Base-by-base conservation (phyloP, 352 stramenopile species). In the Pythium insidiosum region DNA sequence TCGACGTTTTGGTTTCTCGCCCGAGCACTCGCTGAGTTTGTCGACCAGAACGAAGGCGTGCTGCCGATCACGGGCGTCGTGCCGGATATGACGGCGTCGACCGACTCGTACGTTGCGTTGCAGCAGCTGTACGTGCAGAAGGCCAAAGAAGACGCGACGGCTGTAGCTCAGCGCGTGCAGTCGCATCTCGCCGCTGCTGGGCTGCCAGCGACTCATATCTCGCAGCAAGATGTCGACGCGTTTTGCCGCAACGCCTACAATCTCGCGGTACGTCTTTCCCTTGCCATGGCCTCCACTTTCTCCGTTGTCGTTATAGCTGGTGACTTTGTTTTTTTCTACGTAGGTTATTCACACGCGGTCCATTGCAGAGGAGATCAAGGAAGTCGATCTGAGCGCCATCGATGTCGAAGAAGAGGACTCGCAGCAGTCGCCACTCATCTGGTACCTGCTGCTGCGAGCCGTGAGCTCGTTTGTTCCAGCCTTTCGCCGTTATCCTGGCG, bases 81-180 rank as follows among this genome's bases (percentile, higher is more conserved):
- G 21, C 96, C 95, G 0, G 96, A 99, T 49, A 98, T 99, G 94
- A 98, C 95, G 6, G 83, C 90, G 12, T 94, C 93, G 10, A 98
- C 95, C 1, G 69, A 94, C n/a, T 66, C 56, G 9, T 99, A 97
- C 65, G 81, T 99, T 5, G 65, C 77, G 37, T 61, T 99, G 42
- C 95, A 99, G 65, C 63, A 90, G 18, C 50, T 97, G 4, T 99
- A 98, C 66, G 63, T 88, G 23, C 55, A 59, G 20, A 95, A 98
- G 61, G 94, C 93, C 1, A 70, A 92, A 42, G 41, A 72, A 18
- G 85, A 96, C 47, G 69, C 73, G 1, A 59, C 40, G 0, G 43
- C 60, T 9, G 71, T 90, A 4, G 51, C 61, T 12, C 30, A 42
- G 6, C 55, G 76, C 24, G 36, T 85, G 20, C 52, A 57, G 21